Conservation (phyloP, 441 rosid genomes). For the Metrosideros polymorpha region DNA sequence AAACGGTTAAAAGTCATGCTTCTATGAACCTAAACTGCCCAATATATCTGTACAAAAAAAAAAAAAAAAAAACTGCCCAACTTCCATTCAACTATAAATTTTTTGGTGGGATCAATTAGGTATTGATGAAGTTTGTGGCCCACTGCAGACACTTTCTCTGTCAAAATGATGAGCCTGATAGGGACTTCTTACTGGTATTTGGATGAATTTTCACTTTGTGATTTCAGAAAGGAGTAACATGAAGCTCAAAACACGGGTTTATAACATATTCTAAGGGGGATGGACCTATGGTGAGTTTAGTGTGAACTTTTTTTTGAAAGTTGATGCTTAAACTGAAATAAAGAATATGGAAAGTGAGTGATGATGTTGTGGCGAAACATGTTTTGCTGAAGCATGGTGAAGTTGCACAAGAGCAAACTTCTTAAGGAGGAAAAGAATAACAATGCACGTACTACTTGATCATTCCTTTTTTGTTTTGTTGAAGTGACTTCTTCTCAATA, state of each 20-base stretch:
- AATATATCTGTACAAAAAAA: not conserved
- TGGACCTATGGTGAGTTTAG: not conserved
- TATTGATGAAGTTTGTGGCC: not conserved
- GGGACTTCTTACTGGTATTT: not conserved
- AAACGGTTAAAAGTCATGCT: not conserved
- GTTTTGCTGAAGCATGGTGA: not conserved
- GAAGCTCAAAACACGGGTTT: not conserved
- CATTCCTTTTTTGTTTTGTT: not conserved
- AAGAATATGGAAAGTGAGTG: not conserved
- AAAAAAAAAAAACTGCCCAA: not conserved
- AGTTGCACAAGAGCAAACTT: not conserved
- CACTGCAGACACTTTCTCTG: not conserved
- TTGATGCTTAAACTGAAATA: not conserved
- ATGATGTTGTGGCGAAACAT: not conserved
- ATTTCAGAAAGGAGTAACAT: not conserved
- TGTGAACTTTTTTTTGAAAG: not conserved
- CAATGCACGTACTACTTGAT: not conserved
- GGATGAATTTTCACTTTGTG: not conserved
- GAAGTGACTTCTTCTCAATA: not conserved
- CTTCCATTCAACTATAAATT: not conserved
- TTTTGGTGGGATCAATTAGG: not conserved
- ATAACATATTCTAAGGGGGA: not conserved
- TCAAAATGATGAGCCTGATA: not conserved
- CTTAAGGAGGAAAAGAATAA: not conserved
- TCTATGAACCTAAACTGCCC: not conserved